Evolutionary conservation across 169 alveolate species (phyloP).

Genomic region (Plasmodium billcollinsi): DNA sequence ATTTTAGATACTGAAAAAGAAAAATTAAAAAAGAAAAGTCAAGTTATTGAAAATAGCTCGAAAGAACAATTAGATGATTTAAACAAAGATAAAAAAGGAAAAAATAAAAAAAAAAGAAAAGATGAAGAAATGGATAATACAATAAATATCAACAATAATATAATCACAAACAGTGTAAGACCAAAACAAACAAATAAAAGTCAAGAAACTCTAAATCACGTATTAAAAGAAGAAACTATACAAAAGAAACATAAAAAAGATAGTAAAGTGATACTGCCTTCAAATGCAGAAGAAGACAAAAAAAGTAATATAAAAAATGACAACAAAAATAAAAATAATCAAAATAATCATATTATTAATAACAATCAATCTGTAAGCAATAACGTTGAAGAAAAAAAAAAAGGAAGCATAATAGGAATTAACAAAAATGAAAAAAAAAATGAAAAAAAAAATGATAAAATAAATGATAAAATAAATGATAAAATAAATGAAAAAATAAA

Average conservation of each 20-base stretch:
- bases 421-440: neutral
- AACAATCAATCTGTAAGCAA: no score
- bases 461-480: neutral
- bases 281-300: neutral
- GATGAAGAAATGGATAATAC: neutral
- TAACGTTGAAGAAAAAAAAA: conserved; percentile 8
- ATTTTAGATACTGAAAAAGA: neutral
- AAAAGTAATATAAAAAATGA: neutral
- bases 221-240: neutral
- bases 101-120: conserved; percentile 5
- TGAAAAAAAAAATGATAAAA: neutral
- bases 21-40: neutral
- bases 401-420: neutral
- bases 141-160: no score
- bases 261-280: neutral
- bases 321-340: neutral
- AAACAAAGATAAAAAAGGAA: neutral
- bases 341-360: no score
- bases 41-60: neutral
- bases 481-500: neutral
- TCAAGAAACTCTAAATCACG: neutral
- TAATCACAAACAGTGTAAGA: no score
- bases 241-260: conserved; percentile 12
- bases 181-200: neutral
- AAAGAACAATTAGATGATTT: neutral